A percentile compares a stretch with the other conserved stretches of the same genome.
phyloP scores from a whole-genome alignment of 2,329 filamentous ascomycete genomes.

The Hypoxylon rubiginosum region DNA sequence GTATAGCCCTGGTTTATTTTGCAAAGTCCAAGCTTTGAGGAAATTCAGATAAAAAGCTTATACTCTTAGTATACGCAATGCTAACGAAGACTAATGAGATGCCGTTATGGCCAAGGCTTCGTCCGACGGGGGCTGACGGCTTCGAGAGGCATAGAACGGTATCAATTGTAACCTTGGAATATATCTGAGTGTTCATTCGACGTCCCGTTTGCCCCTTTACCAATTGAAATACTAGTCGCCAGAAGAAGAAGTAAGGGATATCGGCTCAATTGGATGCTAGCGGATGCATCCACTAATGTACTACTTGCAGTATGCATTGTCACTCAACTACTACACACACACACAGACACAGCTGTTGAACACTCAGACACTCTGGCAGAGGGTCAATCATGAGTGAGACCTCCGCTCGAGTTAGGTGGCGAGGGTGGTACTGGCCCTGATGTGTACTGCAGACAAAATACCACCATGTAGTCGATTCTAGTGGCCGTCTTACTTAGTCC shows the following conservation, averaged over 20 bases:
- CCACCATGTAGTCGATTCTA: slow-evolving; percentile 22
- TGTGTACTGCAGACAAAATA: slow-evolving; percentile 35
- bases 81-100: slow-evolving; percentile 10
- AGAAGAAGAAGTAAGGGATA: slow-evolving; percentile 31
- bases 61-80: slow-evolving; percentile 11
- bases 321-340: background rate
- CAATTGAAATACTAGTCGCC: slow-evolving; percentile 17
- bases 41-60: background rate
- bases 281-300: slow-evolving; percentile 24
- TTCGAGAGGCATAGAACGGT: background rate
- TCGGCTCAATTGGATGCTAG: slow-evolving; percentile 28
- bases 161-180: background rate
- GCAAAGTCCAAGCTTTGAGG: background rate
- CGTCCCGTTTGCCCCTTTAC: slow-evolving; percentile 28
- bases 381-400: slow-evolving; percentile 7
- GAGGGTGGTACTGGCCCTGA: slow-evolving; percentile 35
- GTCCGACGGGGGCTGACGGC: background rate
- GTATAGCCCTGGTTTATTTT: background rate
- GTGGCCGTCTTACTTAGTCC: slow-evolving; percentile 26
- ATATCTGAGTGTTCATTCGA: slow-evolving; percentile 1
- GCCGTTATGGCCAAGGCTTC: slow-evolving; percentile 1
- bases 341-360: background rate
- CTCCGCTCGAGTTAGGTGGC: slow-evolving; percentile 24
- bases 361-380: slow-evolving; percentile 10
- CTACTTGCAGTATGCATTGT: slow-evolving; percentile 30